phyloP scores from a whole-genome alignment of 2,329 filamentous ascomycete species.

The Botryosphaeria agaves region DNA sequence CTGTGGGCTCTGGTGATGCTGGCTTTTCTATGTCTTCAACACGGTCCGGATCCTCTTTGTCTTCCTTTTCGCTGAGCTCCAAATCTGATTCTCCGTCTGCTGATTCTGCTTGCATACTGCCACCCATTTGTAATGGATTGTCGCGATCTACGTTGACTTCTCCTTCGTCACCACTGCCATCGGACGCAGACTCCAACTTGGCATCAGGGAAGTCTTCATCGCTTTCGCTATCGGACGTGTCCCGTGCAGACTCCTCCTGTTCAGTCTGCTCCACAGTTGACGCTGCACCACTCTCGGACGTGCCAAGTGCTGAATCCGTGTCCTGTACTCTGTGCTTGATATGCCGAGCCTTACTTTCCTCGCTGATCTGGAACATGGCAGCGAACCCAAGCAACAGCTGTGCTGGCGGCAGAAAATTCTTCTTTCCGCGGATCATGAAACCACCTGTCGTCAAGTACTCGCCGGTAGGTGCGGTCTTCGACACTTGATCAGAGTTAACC shows the following conservation, averaged over 20 bases:
- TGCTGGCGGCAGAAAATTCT: slow-evolving; percentile 79
- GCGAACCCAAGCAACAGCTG: slow-evolving; percentile 78
- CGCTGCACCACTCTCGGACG: slow-evolving; percentile 9
- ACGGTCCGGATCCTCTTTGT: slow-evolving; percentile 10
- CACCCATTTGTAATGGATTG: slow-evolving; percentile 22
- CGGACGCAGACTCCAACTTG: slow-evolving; percentile 10
- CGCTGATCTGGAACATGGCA: slow-evolving; percentile 74
- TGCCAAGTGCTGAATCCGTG: slow-evolving; percentile 7
- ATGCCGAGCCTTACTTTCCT: slow-evolving; percentile 70
- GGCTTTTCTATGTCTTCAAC: no score
- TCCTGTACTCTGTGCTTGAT: slow-evolving; percentile 51
- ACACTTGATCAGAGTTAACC: slow-evolving; percentile 80
- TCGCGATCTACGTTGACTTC: slow-evolving; percentile 11
- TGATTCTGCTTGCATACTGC: slow-evolving; percentile 1
- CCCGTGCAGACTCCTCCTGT: slow-evolving; percentile 10
- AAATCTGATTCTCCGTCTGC: slow-evolving; percentile 1
- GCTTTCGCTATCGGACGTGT: slow-evolving; percentile 16
- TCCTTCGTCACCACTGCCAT: slow-evolving; percentile 10
- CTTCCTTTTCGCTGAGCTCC: slow-evolving; percentile 9
- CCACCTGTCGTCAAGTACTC: slow-evolving; percentile 64
- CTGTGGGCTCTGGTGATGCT: no score
- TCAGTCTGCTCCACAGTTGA: slow-evolving; percentile 11
- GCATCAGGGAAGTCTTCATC: slow-evolving; percentile 26
- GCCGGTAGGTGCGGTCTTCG: slow-evolving; percentile 63
- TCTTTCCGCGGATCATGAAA: slow-evolving; percentile 71